A percentile compares a stretch with the other conserved stretches of the same genome.
These are phyloP conservation scores for Suillus paluster DNA, from an alignment of 768 basidiomycete genomes.

Conservation along the genomic window DNA sequence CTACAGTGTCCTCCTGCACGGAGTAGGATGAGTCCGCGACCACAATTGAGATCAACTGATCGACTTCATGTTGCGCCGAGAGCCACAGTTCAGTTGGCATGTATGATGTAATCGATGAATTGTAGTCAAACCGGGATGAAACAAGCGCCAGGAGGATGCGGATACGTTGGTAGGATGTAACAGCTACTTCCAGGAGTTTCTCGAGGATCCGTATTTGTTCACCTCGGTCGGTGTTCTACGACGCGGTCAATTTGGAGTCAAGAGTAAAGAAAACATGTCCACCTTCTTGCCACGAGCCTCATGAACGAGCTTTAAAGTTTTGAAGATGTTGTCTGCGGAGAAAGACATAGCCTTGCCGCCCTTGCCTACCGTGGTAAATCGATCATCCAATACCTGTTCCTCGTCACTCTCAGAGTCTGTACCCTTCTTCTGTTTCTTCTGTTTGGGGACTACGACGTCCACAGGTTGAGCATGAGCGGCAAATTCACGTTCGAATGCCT, in stretches of 20 bases:
- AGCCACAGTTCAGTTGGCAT: slow-evolving; percentile 96
- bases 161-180: slow-evolving; percentile 90
- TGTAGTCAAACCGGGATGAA: slow-evolving; percentile 97
- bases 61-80: slow-evolving; percentile 84
- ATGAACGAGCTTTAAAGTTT: slow-evolving; percentile 87
- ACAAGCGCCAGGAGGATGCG: slow-evolving; percentile 93
- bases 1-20: slow-evolving; percentile 84
- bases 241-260: slow-evolving; percentile 9
- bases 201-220: slow-evolving; percentile 94
- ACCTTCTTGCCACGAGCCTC: slow-evolving; percentile 98
- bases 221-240: slow-evolving; percentile 91
- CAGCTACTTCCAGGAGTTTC: slow-evolving; percentile 82
- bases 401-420: slow-evolving; percentile 47
- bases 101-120: slow-evolving; percentile 79
- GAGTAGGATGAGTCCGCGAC: slow-evolving; percentile 73
- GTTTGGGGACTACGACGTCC: slow-evolving; percentile 40
- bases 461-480: slow-evolving; percentile 53
- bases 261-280: slow-evolving; percentile 17
- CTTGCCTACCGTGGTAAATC: slow-evolving; percentile 90
- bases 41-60: slow-evolving; percentile 83
- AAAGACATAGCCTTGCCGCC: slow-evolving; percentile 85
- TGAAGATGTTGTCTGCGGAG: slow-evolving; percentile 87
- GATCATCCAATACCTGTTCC: slow-evolving; percentile 50
- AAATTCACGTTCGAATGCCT: slow-evolving; percentile 83
- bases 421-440: slow-evolving; percentile 41